Conservation (phyloP, 352 stramenopile species). For the Phytophthora hybrid region DNA sequence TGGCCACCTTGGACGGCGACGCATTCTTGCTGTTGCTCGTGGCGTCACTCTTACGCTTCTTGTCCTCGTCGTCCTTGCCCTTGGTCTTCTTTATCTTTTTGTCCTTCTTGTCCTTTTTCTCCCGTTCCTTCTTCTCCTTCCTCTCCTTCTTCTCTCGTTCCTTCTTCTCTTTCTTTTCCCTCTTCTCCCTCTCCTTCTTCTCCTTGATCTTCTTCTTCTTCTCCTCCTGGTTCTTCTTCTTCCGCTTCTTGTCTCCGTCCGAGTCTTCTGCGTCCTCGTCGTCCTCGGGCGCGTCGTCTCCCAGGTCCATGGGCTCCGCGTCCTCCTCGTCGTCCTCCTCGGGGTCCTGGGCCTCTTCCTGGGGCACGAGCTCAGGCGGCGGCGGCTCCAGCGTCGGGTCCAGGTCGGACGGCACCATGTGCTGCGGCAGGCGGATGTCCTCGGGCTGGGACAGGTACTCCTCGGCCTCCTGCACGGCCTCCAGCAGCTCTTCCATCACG, state of each 20-base stretch:
- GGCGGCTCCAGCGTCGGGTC: slow-evolving; percentile 78
- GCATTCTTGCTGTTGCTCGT: slow-evolving; percentile 28
- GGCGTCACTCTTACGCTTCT: slow-evolving; percentile 49
- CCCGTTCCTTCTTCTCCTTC: slow-evolving; percentile 30
- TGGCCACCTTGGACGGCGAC: slow-evolving; percentile 51
- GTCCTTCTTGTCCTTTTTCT: slow-evolving; percentile 51
- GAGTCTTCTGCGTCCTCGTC: slow-evolving; percentile 18
- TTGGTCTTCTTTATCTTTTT: slow-evolving; percentile 46
- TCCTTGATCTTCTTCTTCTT: slow-evolving; percentile 11
- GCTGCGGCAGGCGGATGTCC: slow-evolving; percentile 73
- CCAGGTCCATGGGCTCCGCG: slow-evolving; percentile 28
- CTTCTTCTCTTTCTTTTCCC: slow-evolving; percentile 46
- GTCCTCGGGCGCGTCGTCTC: slow-evolving; percentile 32
- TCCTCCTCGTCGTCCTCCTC: slow-evolving; percentile 39
- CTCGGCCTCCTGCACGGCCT: slow-evolving; percentile 75
- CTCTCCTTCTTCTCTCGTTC: slow-evolving; percentile 35
- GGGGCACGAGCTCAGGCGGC: slow-evolving; percentile 39
- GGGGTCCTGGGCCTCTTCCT: slow-evolving; percentile 36
- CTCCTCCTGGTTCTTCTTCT: slow-evolving; percentile 24
- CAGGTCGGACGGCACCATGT: slow-evolving; percentile 87
- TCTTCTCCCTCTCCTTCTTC: slow-evolving; percentile 27
- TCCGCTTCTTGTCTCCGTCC: not conserved
- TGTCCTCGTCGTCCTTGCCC: slow-evolving; percentile 39
- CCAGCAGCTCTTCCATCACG: slow-evolving; percentile 52
- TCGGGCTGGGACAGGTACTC: slow-evolving; percentile 82